Base-by-base conservation (phyloP, 345 rosid species). In the Eucalyptus viminalis region DNA sequence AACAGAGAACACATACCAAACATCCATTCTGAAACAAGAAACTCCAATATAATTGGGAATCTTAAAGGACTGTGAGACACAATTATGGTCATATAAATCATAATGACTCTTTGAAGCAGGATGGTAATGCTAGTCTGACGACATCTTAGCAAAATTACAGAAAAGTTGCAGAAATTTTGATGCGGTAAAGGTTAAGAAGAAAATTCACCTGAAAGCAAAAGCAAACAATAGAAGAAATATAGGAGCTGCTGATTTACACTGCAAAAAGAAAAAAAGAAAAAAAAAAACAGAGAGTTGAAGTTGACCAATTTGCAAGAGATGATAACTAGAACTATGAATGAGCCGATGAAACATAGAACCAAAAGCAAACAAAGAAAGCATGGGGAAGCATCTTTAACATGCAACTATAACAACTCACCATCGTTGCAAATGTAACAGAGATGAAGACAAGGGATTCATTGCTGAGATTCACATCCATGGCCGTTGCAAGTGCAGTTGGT, bases 201-300 rank as follows among this genome's bases (percentile, higher is more conserved):
- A 89, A 91, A 86, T 72, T 91, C 91, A 98, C 99, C 99, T 98
- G 97, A 98, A 98, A 87, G 99, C 99, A 95, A 98, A 98, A 91
- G 99, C 99, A 90, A 98, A 98, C 54, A 98, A 89, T 87, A 98
- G 96, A 90, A 98, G 99, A 93, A 97, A 98, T 93, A 98, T 96
- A 58, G 99, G 99, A 80, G 99, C 91, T 69, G 99, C 99, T 88
- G 99, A 98, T 96, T 98, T 98, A 94, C 99, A 98, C 99, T 98
- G 96, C 95, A 94, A 87, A 86, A 14, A 88, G 43, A 86, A 58
- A 53, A 80, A 44, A 86, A 58, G 49, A 80, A 44, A 49, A 80
- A 44, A 49, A 72, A 24, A 60, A 53, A 31, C 87, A 76, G 86
- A 81, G 49, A 85, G 86, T 45, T 87, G 72, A 88, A 56, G 54